Percentiles rank a stretch among this genome's conserved stretches.
Evolutionary conservation across 208 protist species (phyloP).

Genomic region (Wallacemonas collosoma): DNA sequence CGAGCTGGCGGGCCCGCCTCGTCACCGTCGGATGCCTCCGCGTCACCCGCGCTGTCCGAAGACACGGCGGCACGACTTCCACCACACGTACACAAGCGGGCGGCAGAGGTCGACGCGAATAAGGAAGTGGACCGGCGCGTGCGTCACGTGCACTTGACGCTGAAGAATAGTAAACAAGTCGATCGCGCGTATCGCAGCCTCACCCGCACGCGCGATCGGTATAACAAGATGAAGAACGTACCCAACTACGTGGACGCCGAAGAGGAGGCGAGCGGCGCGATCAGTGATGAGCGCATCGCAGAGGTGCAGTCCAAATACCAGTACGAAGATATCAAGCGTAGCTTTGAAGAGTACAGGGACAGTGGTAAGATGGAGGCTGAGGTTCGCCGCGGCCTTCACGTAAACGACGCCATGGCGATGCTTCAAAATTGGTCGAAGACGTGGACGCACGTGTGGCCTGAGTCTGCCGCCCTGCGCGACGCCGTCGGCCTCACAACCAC

Average conservation of each 20-base stretch:
- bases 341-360: slow-evolving; percentile 63
- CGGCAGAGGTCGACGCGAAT: slow-evolving; percentile 29
- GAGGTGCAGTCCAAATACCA: slow-evolving; percentile 45
- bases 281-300: slow-evolving; percentile 42
- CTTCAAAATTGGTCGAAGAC: slow-evolving; percentile 67
- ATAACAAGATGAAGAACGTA: slow-evolving; percentile 45
- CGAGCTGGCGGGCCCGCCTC: slow-evolving; percentile 12
- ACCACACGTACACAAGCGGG: slow-evolving; percentile 24
- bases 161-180: slow-evolving; percentile 49
- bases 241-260: slow-evolving; percentile 32
- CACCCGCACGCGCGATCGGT: slow-evolving; percentile 39
- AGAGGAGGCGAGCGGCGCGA: slow-evolving; percentile 48
- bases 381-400: slow-evolving; percentile 57
- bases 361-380: slow-evolving; percentile 68
- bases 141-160: slow-evolving; percentile 44
- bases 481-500: slow-evolving; percentile 15
- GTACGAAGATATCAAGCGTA: slow-evolving; percentile 50
- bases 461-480: slow-evolving; percentile 33
- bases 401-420: slow-evolving; percentile 62
- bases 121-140: slow-evolving; percentile 34
- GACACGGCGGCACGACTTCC: slow-evolving; percentile 25
- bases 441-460: slow-evolving; percentile 58
- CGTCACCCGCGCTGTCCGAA: background rate
- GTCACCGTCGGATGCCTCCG: background rate
- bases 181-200: slow-evolving; percentile 61